These are phyloP conservation scores for Candida sojae DNA, from an alignment of 1,139 yeast genomes.

Conservation along the genomic window DNA sequence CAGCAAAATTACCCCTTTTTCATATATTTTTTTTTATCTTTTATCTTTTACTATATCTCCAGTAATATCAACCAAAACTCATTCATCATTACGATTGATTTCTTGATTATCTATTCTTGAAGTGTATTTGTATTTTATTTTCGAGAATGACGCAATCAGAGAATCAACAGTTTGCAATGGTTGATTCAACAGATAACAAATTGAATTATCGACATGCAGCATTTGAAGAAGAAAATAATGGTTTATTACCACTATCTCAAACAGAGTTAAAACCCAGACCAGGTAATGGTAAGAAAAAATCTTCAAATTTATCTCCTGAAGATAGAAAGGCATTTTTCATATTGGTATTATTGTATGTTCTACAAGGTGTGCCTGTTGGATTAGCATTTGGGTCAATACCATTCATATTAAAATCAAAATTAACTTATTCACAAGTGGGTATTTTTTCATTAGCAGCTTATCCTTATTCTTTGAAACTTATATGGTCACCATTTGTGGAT, in stretches of 20 bases:
- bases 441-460: constrained; percentile 88
- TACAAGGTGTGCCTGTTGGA: constrained; percentile 97
- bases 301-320: constrained; percentile 27
- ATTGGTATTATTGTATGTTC: constrained; percentile 68
- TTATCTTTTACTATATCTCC: too few relatives aligned
- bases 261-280: constrained; percentile 23
- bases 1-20: too few relatives aligned
- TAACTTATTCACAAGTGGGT: constrained; percentile 90
- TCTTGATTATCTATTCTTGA: not conserved
- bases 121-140: not conserved
- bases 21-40: too few relatives aligned
- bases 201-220: constrained; percentile 24
- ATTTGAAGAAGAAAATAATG: constrained; percentile 35
- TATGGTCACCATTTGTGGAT: constrained; percentile 97
- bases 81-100: too few relatives aligned
- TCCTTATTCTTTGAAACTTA: constrained; percentile 86
- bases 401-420: constrained; percentile 75
- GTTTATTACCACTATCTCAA: constrained; percentile 32
- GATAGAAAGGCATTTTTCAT: constrained; percentile 75
- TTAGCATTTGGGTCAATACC: constrained; percentile 96
- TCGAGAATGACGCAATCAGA: not conserved
- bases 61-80: too few relatives aligned
- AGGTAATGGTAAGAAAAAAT: not conserved
- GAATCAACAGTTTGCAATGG: not conserved
- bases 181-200: constrained; percentile 16